Percentiles rank a stretch among this genome's conserved stretches.
Evolutionary conservation across 148 eudicot species (phyloP).

Genomic region (Camellia lanceoleosa): DNA sequence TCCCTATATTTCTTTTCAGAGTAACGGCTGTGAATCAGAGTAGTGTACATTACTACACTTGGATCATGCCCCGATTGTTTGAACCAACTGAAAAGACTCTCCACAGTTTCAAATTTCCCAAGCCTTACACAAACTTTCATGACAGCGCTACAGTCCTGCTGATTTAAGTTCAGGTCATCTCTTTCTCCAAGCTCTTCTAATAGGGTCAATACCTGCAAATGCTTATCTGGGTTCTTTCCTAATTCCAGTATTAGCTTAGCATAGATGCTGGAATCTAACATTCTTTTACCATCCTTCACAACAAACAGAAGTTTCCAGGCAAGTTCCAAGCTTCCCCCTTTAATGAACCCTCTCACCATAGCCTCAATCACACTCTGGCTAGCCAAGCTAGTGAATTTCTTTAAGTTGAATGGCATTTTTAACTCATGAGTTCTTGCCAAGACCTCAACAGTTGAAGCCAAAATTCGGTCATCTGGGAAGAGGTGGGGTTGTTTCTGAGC

Average conservation of each 20-base stretch:
- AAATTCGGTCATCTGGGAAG: constrained; percentile 80
- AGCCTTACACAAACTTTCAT: constrained; percentile 75
- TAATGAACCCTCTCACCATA: constrained; percentile 70
- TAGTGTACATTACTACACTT: constrained; percentile 81
- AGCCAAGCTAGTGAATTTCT: constrained; percentile 47
- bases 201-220: constrained; percentile 42
- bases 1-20: constrained; percentile 55
- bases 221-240: constrained; percentile 74
- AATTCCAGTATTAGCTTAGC: constrained; percentile 71
- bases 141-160: constrained; percentile 73
- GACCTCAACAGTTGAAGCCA: constrained; percentile 82
- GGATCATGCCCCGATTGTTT: constrained; percentile 46
- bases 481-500: constrained; percentile 73
- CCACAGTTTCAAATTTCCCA: constrained; percentile 74
- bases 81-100: constrained; percentile 71
- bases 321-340: constrained; percentile 63
- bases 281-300: constrained; percentile 57
- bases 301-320: constrained; percentile 65
- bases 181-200: constrained; percentile 76
- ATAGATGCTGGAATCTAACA: constrained; percentile 64
- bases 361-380: constrained; percentile 70
- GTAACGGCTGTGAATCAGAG: constrained; percentile 65
- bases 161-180: constrained; percentile 61
- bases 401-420: constrained; percentile 50
- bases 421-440: constrained; percentile 63